Evolutionary conservation across 768 basidiomycete genomes (phyloP).

Genomic region (Amyloporia xantha): DNA sequence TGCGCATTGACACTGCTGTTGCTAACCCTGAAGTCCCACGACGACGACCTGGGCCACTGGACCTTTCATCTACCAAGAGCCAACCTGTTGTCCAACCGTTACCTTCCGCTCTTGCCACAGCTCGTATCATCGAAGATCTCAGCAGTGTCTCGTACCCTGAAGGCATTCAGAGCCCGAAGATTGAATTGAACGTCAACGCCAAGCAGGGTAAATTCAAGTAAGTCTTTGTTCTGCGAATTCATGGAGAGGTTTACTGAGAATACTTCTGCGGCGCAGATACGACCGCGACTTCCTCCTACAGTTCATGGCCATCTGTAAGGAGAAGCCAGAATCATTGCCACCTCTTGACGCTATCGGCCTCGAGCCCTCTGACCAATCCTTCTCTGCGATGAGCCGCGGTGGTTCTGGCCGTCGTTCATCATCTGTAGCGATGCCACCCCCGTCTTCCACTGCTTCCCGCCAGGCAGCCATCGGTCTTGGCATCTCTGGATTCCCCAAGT

Average conservation of each 20-base stretch:
- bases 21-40: conserved; percentile 31
- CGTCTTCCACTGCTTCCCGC: conserved; percentile 30
- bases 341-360: conserved; percentile 88
- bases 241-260: neutral
- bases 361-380: conserved; percentile 61
- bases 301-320: conserved; percentile 91
- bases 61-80: conserved; percentile 51
- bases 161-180: conserved; percentile 71
- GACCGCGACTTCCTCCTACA: conserved; percentile 97
- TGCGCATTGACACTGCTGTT: conserved; percentile 62
- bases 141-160: conserved; percentile 74
- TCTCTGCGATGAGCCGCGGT: conserved; percentile 49
- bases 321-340: conserved; percentile 88
- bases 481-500: conserved; percentile 30
- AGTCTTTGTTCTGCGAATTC: conserved; percentile 9
- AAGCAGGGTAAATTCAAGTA: conserved; percentile 89
- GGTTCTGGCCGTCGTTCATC: conserved; percentile 57
- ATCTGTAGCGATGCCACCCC: conserved; percentile 35
- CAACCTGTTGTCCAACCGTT: conserved; percentile 37
- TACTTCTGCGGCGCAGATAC: conserved; percentile 55
- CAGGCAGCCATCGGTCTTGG: conserved; percentile 50
- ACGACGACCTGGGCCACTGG: conserved; percentile 63
- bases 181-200: conserved; percentile 78
- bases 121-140: conserved; percentile 81
- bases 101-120: conserved; percentile 70